Evolutionary conservation across 257 asterid genomes (phyloP).

Genomic region (Oldenlandia corymbosa): DNA sequence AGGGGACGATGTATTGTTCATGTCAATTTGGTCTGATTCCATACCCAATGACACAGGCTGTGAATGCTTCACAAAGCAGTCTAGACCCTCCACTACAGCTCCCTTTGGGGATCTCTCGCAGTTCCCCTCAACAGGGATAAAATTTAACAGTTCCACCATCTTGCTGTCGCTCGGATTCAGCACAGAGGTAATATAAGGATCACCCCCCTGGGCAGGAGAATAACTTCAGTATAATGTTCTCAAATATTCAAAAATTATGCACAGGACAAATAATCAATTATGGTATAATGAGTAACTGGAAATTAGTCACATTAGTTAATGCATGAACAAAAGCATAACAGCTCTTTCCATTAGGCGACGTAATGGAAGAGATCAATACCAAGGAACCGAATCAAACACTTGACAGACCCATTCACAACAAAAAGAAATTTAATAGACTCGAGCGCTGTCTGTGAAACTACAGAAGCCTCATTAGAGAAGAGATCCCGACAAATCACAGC

Average conservation of each 20-base stretch:
- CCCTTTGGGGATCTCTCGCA: constrained; percentile 26
- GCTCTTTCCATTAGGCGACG: background rate
- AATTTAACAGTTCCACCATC: constrained; percentile 51
- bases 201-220: constrained; percentile 38
- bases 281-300: background rate
- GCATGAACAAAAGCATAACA: background rate
- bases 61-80: constrained; percentile 38
- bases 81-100: constrained; percentile 37
- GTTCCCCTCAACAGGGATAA: constrained; percentile 45
- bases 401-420: constrained; percentile 1
- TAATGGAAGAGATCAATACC: background rate
- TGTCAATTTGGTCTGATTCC: constrained; percentile 40
- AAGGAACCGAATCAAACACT: constrained; percentile 4
- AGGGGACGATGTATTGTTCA: constrained; percentile 36
- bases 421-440: too few species aligned
- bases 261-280: background rate
- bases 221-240: constrained; percentile 12
- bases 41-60: constrained; percentile 32
- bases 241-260: background rate
- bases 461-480: background rate
- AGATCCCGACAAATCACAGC: background rate
- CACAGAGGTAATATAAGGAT: constrained; percentile 32
- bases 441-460: background rate
- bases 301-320: background rate
- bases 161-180: constrained; percentile 30